Conservation (phyloP, 768 basidiomycete species). For the Punctularia strigosozonata region DNA sequence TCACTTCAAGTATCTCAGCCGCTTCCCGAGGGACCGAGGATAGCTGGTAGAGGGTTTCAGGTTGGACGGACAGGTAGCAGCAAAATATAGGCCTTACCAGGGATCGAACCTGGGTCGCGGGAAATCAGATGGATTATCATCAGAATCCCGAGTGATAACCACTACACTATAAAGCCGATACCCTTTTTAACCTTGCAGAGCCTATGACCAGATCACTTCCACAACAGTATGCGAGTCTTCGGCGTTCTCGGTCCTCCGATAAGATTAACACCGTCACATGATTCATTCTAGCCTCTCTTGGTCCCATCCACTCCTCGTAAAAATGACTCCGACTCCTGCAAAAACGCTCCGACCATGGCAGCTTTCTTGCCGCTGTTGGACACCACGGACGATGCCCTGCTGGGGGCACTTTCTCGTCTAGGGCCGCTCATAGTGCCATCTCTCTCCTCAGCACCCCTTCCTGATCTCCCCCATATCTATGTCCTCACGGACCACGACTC, state of each 20-base stretch:
- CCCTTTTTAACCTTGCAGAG: neutral
- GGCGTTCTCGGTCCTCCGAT: neutral
- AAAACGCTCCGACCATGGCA: slow-evolving; percentile 27
- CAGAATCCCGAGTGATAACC: slow-evolving; percentile 30
- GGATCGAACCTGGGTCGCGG: slow-evolving; percentile 11
- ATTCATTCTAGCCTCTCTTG: no score
- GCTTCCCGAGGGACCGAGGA: no score
- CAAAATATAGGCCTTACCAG: slow-evolving; percentile 7
- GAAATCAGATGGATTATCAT: slow-evolving; percentile 7
- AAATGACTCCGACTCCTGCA: no score
- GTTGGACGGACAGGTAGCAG: no score
- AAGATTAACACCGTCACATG: no score
- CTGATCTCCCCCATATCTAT: slow-evolving; percentile 23
- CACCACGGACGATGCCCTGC: slow-evolving; percentile 31
- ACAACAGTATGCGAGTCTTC: neutral
- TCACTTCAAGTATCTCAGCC: no score
- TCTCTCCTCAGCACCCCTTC: slow-evolving; percentile 14
- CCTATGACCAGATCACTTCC: neutral
- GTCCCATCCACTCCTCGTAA: neutral
- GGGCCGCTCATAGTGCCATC: slow-evolving; percentile 59
- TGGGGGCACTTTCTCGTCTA: slow-evolving; percentile 56
- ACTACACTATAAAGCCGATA: slow-evolving; percentile 22
- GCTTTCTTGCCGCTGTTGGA: slow-evolving; percentile 55
- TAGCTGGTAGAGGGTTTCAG: no score
- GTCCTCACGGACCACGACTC: slow-evolving; percentile 43